These are phyloP conservation scores for Backusella liffmaniae DNA, from an alignment of 192 early-diverging fungal genomes.

Conservation along the genomic window DNA sequence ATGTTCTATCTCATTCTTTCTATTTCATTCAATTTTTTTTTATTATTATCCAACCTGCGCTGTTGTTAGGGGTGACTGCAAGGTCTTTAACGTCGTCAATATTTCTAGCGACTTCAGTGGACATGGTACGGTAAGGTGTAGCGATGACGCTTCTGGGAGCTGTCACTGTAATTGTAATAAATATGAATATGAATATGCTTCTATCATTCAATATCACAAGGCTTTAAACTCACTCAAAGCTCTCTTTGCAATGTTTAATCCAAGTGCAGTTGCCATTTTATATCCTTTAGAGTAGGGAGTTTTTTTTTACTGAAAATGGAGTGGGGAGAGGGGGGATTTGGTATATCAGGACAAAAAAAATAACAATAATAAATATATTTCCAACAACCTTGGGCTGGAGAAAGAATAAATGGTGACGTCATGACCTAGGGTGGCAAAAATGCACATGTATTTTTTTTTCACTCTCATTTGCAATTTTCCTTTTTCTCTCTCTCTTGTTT, in stretches of 20 bases:
- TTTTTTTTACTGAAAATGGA: constrained; percentile 10
- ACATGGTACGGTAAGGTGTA: constrained; percentile 28
- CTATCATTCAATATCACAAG: background rate
- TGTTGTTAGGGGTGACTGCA: constrained; percentile 36
- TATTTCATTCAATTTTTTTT: background rate
- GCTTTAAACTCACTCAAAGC: constrained; percentile 29
- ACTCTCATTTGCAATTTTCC: too few relatives aligned
- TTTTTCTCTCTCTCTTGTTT: too few relatives aligned
- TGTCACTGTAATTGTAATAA: background rate
- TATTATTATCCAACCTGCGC: constrained; percentile 29
- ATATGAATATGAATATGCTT: background rate
- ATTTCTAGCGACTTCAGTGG: constrained; percentile 29
- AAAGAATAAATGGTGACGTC: constrained; percentile 3
- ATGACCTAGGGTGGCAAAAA: background rate
- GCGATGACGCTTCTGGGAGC: constrained; percentile 15
- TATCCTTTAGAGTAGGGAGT: constrained; percentile 22
- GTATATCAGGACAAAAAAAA: constrained; percentile 12
- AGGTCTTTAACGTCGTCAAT: constrained; percentile 38
- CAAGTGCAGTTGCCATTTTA: constrained; percentile 24
- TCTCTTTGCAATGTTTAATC: constrained; percentile 36
- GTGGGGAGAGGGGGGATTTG: background rate
- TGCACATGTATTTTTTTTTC: too few relatives aligned
- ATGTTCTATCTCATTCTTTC: background rate
- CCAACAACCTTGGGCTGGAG: background rate
- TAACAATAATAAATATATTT: constrained; percentile 1